Percentiles rank a stretch among this genome's conserved stretches.
These are phyloP conservation scores for Pulicaria dysenterica DNA, from an alignment of 129 eudicot species.

Conservation along the genomic window DNA sequence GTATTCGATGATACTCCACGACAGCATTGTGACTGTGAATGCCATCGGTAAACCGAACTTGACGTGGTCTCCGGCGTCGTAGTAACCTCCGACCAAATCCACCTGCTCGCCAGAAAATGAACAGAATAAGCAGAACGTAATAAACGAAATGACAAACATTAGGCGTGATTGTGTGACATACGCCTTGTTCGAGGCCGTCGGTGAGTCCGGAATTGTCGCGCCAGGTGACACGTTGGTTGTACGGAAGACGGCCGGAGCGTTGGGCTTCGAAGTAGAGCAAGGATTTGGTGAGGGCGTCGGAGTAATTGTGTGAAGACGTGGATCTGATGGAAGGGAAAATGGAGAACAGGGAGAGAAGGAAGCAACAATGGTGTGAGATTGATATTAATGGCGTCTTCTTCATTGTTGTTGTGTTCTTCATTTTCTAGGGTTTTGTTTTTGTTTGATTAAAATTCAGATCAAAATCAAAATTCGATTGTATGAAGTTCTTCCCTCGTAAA, in stretches of 20 bases:
- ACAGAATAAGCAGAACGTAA: background rate
- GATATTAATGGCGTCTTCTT: conserved; percentile 11
- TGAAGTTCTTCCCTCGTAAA: conserved; percentile 3
- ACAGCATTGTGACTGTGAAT: conserved; percentile 83
- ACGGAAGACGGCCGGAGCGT: conserved; percentile 89
- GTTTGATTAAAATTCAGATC: background rate
- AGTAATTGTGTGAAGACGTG: conserved; percentile 47
- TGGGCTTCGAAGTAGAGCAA: conserved; percentile 91
- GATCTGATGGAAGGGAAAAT: conserved; percentile 4
- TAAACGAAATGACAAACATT: background rate
- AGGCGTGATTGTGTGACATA: conserved; percentile 18
- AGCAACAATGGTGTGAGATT: conserved; percentile 22
- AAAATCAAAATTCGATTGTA: background rate
- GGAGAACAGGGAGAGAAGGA: conserved; percentile 36
- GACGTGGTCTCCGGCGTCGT: conserved; percentile 95
- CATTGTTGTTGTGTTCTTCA: conserved; percentile 12
- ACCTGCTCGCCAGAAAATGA: conserved; percentile 43
- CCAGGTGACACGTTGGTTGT: conserved; percentile 90
- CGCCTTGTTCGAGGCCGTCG: conserved; percentile 88
- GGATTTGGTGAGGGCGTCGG: conserved; percentile 72
- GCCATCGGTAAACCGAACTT: conserved; percentile 98
- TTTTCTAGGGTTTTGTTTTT: background rate
- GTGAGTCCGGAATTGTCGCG: conserved; percentile 85
- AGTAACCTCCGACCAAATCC: conserved; percentile 93
- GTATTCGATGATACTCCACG: conserved; percentile 76